These are phyloP conservation scores for Aphanomyces cochlioides DNA, from an alignment of 352 stramenopile species.

Conservation along the genomic window DNA sequence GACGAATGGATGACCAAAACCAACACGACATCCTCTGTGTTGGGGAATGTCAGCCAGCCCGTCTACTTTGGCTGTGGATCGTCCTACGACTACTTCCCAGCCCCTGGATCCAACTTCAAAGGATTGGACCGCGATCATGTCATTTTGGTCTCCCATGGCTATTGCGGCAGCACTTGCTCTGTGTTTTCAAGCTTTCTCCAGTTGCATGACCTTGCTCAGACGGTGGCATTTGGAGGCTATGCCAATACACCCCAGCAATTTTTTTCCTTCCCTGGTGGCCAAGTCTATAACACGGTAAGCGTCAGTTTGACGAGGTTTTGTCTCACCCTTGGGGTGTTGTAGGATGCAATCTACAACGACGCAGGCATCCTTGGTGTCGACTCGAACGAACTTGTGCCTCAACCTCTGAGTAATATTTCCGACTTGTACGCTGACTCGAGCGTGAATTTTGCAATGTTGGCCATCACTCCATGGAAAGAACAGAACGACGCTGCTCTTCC, in stretches of 20 bases:
- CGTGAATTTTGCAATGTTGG: constrained; percentile 24
- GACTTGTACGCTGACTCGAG: constrained; percentile 6
- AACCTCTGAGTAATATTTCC: constrained; percentile 16
- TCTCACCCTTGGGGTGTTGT: background rate
- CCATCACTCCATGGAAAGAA: constrained; percentile 24
- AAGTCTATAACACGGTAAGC: constrained; percentile 29
- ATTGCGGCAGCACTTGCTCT: constrained; percentile 30
- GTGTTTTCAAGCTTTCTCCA: constrained; percentile 31
- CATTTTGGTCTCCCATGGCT: constrained; percentile 27
- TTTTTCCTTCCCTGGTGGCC: constrained; percentile 30
- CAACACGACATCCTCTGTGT: background rate
- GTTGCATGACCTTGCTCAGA: constrained; percentile 22
- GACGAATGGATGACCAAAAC: constrained; percentile 14
- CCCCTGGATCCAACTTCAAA: constrained; percentile 15
- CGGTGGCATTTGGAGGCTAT: constrained; percentile 29
- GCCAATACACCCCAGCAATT: constrained; percentile 21
- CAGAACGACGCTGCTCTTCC: constrained; percentile 5
- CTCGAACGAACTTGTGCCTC: constrained; percentile 16
- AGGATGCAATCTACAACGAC: constrained; percentile 21
- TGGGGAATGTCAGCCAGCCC: constrained; percentile 22
- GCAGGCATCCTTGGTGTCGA: constrained; percentile 22
- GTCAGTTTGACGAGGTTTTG: background rate
- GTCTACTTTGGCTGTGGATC: constrained; percentile 22
- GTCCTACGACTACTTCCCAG: constrained; percentile 22
- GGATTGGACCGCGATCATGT: constrained; percentile 14